These are phyloP conservation scores for Salix udensis DNA, from an alignment of 345 rosid genomes.

Conservation along the genomic window DNA sequence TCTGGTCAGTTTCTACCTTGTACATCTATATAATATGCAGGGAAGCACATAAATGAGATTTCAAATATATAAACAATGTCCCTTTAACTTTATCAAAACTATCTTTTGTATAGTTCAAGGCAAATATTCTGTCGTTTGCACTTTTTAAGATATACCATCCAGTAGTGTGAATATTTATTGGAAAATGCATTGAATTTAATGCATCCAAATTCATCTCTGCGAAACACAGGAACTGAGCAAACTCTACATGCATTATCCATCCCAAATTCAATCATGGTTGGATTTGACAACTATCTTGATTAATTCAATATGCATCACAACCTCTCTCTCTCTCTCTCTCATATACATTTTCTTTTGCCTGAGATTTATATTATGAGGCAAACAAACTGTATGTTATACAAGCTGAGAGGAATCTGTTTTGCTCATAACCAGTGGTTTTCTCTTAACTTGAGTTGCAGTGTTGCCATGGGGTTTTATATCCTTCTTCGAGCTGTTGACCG, in stretches of 20 bases:
- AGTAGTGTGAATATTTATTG: no score
- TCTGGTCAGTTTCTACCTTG: no score
- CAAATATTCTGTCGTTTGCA: background rate
- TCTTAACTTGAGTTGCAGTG: conserved; percentile 38
- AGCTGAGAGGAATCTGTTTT: conserved; percentile 2
- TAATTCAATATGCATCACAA: background rate
- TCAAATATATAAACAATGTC: no score
- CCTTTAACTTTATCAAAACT: background rate
- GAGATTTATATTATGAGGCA: background rate
- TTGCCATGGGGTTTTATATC: conserved; percentile 74
- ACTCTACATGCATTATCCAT: background rate
- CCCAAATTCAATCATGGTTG: background rate
- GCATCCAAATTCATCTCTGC: background rate
- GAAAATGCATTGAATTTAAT: no score
- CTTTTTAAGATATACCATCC: background rate
- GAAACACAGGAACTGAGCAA: background rate
- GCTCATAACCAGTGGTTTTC: background rate
- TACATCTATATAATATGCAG: no score
- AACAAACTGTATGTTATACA: background rate
- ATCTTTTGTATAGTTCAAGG: background rate
- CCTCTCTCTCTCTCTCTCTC: no score
- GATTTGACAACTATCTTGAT: background rate
- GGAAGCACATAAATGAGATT: no score
- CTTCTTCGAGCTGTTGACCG: conserved; percentile 88
- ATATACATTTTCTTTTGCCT: background rate